Evolutionary conservation across 169 alveolate species (phyloP), one percentile per base, ranked within the genome.

Genomic region (Eimeria praecox): DNA sequence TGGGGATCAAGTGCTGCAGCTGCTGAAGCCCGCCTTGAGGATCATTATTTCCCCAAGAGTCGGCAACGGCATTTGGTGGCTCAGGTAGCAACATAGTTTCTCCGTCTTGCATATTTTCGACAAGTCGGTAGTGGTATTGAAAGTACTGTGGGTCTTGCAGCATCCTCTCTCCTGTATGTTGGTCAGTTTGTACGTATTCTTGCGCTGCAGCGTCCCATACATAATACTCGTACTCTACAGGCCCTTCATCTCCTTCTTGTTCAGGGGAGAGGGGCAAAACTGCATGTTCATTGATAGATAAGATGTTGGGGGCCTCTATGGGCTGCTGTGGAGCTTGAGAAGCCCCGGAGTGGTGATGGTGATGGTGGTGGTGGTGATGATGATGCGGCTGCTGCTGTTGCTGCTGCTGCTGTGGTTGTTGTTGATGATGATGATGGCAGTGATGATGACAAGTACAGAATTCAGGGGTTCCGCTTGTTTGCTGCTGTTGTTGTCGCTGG

Each of bases 191-290:
- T 27, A 54, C 40, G 82, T 92, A 92, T 38, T 92, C 90, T 77
- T 92, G 95, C 0, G 87, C 64, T 40, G 35, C 92, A 35, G 95
- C 42, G 30, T 92, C 92, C 95, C 96, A 83, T 49, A 83, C 96
- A 40, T 83, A 93, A 46, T 82, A 82, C 49, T 83, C 96, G 40
- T 78, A 83, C 35, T 82, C 96, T 22, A 78, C 91, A 52, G 91
- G 49, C 35, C 56, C 91, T 16, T 9, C 89, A 5, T 35, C 87
- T 80, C 27, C 59, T 78, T 44, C 69, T 24, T 46, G 16, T 44
- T 52, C 83, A 73, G 52, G 24, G 20, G 83, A 14, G 52, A 5
- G 52, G 24, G 73, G 38, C 9, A 27, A 3, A 3, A 62, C 4
- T 24, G 73, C 38, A 3, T 20, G 73, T 1, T 62, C 73, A 12